Conservation (phyloP, 805 yeast species). For the Wickerhamiella sergipiensis region DNA sequence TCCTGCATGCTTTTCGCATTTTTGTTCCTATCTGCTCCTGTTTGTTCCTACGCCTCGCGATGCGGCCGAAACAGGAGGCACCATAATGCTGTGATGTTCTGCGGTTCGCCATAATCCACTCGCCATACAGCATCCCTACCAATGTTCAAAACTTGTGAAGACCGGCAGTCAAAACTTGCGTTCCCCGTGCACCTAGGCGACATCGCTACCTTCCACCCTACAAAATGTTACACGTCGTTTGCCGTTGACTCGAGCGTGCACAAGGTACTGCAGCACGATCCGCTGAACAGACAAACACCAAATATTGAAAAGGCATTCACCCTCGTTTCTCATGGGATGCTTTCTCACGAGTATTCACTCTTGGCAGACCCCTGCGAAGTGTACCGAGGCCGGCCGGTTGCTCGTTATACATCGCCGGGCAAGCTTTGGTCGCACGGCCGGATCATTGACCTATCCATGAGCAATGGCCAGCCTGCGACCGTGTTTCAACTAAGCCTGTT, state of each 20-base stretch:
- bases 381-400: conserved; percentile 15
- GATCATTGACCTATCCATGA: conserved; percentile 13
- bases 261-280: conserved; percentile 9
- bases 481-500: conserved; percentile 6
- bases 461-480: not conserved
- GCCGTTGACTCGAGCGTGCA: conserved; percentile 8
- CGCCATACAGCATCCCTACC: too few relatives aligned
- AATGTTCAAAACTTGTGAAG: not conserved
- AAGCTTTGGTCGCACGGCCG: conserved; percentile 10
- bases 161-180: not conserved
- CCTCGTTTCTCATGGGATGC: conserved; percentile 16
- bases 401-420: conserved; percentile 13
- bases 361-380: conserved; percentile 7
- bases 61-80: too few relatives aligned
- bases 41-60: too few relatives aligned
- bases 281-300: conserved; percentile 2
- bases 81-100: too few relatives aligned
- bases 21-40: too few relatives aligned
- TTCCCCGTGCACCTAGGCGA: not conserved
- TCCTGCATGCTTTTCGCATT: too few relatives aligned
- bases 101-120: too few relatives aligned
- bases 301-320: conserved; percentile 11
- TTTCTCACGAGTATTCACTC: conserved; percentile 19
- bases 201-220: not conserved
- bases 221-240: conserved; percentile 12